Evolutionary conservation across 148 eudicot genomes (phyloP).

Genomic region (Rhododendron ovatum): DNA sequence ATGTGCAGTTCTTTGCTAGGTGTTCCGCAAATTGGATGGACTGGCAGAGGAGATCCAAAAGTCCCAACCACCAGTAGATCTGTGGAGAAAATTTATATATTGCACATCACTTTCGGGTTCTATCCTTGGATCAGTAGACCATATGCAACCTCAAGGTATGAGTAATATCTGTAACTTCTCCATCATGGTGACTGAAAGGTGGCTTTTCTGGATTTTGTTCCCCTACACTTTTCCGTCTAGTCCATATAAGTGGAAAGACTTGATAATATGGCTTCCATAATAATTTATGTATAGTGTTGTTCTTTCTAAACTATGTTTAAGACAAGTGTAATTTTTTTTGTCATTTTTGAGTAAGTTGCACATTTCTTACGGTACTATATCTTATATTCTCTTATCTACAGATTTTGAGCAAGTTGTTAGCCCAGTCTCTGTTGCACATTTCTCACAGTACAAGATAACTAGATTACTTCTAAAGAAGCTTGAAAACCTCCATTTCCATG

Average conservation of each 20-base stretch:
- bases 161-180: not conserved
- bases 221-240: not conserved
- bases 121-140: conserved; percentile 88
- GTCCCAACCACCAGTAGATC: conserved; percentile 83
- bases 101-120: conserved; percentile 90
- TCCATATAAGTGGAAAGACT: not conserved
- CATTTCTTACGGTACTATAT: not conserved
- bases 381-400: conserved; percentile 28
- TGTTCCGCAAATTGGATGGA: conserved; percentile 84
- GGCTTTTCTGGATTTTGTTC: conserved; percentile 1
- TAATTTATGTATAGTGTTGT: not conserved
- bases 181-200: not conserved
- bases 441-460: conserved; percentile 77
- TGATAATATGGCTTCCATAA: not conserved
- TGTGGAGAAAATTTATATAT: conserved; percentile 94
- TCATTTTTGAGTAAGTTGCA: not conserved
- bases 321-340: not conserved
- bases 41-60: conserved; percentile 70
- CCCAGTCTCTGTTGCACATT: conserved; percentile 89
- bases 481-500: conserved; percentile 44
- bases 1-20: conserved; percentile 52
- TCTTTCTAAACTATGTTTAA: not conserved
- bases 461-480: conserved; percentile 57
- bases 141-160: conserved; percentile 92
- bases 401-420: conserved; percentile 83